Evolutionary conservation across 2,329 filamentous ascomycete species (phyloP), one percentile per base, ranked within the genome.

Genomic region (Aspergillus sp.): DNA sequence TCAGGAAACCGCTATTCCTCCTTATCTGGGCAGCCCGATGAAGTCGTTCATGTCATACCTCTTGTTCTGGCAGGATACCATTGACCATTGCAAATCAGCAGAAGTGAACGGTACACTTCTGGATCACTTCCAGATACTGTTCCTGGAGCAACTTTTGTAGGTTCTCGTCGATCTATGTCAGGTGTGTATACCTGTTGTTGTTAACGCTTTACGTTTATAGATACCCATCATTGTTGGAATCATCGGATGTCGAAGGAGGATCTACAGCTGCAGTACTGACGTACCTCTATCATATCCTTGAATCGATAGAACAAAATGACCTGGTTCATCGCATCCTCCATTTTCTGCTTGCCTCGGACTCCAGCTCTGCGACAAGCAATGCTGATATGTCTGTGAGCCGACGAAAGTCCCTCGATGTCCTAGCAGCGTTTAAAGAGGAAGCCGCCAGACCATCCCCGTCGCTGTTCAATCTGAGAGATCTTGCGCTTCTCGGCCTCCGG

Each of bases 81-180:
- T 98, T 50, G 93, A 97, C 64, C 91, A 97, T 67, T 98, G 93
- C 71, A 82, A 83, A 58, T 97, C 91, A 3, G 76, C 83, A 1
- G 91, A 97, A 62, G 88, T 98, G 56, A 93, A 91, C 64, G 88
- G 88, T 55, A 96, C 90, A 1, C 73, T 98, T 43, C 76, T 98
- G 30, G 93, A 98, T 64, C 93, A 98, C 68, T 98, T 98, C 61
- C 90, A 96, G 64, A 86, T 97, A 56, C 81, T 98, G 32, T 98
- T 98, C 65, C 73, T 98, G 44, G 88, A 96, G 66, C 93, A 98
- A 66, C 73, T 98, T 59, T 72, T 98, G 81, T 97, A 69, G 62
- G 84, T 70, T 4, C 7, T 7, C 8, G 42, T 38, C 42, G 4
- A 42, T 44, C 52, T 41, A 47, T 56, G 6, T 10, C 19, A 19